These are phyloP conservation scores for slime mould (Dictyostelium discoideum) DNA, from an alignment of 78 protist species.

Conservation along the genomic window DNA sequence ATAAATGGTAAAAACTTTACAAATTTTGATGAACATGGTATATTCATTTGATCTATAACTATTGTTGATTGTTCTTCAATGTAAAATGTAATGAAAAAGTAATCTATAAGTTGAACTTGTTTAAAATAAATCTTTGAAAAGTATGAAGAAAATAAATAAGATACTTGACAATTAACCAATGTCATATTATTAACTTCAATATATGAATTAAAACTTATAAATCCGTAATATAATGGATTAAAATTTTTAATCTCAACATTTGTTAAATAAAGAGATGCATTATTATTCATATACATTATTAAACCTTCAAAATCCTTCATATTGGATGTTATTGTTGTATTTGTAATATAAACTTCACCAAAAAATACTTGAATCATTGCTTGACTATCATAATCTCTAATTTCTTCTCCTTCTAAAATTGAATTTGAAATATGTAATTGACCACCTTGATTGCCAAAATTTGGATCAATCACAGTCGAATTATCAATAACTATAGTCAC, in stretches of 20 bases:
- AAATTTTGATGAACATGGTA: background rate
- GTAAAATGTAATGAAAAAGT: background rate
- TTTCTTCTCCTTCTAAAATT: background rate
- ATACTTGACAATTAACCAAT: background rate
- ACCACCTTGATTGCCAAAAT: background rate
- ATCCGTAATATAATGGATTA: no score
- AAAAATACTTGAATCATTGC: background rate
- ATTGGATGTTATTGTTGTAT: background rate
- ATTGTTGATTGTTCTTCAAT: background rate
- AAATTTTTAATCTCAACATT: no score
- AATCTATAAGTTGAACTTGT: background rate
- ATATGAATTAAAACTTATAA: no score
- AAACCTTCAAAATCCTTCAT: no score
- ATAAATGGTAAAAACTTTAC: background rate
- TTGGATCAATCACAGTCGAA: background rate
- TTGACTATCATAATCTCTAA: background rate
- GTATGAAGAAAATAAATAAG: background rate
- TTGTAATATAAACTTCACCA: no score
- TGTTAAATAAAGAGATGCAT: background rate
- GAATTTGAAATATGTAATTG: background rate
- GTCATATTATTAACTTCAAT: background rate
- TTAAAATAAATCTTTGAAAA: background rate
- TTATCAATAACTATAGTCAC: background rate
- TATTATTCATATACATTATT: no score
- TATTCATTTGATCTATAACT: background rate